These are phyloP conservation scores for Aspergillus udagawae DNA, from an alignment of 2,329 filamentous ascomycete genomes.

Conservation along the genomic window DNA sequence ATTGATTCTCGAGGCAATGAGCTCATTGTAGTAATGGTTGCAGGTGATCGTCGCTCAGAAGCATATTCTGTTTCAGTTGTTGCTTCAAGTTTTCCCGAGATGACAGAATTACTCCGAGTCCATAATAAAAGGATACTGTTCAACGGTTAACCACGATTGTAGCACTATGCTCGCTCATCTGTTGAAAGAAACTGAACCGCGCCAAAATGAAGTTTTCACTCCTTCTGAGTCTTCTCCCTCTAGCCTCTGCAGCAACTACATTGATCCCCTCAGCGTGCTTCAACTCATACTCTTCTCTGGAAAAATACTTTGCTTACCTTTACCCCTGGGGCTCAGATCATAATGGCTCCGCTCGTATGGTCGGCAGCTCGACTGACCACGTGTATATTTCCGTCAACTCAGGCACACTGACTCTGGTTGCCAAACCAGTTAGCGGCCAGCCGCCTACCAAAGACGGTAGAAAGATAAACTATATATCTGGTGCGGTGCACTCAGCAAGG, in stretches of 20 bases:
- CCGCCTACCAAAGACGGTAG: conserved; percentile 20
- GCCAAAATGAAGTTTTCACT: not conserved
- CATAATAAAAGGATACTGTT: too few species aligned
- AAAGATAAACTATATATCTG: conserved; percentile 51
- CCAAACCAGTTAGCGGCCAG: conserved; percentile 40
- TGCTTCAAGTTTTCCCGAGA: not conserved
- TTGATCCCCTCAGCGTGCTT: conserved; percentile 26
- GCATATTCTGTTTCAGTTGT: not conserved
- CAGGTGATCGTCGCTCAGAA: not conserved
- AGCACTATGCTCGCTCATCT: not conserved
- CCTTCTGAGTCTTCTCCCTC: conserved; percentile 1
- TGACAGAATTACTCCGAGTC: too few species aligned
- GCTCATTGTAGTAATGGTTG: not conserved
- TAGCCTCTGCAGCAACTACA: conserved; percentile 13
- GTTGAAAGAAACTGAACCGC: not conserved
- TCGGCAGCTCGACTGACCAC: conserved; percentile 24
- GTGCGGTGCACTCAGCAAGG: conserved; percentile 43
- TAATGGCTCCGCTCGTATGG: conserved; percentile 57
- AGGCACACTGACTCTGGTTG: conserved; percentile 47
- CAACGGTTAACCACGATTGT: too few species aligned
- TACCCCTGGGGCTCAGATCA: conserved; percentile 58
- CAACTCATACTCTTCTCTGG: conserved; percentile 27
- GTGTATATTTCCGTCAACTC: conserved; percentile 41
- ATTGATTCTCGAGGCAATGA: too few species aligned
- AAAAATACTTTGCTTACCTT: conserved; percentile 48